Base-by-base conservation (phyloP, 805 yeast species). In the Teunomyces tritomae region DNA sequence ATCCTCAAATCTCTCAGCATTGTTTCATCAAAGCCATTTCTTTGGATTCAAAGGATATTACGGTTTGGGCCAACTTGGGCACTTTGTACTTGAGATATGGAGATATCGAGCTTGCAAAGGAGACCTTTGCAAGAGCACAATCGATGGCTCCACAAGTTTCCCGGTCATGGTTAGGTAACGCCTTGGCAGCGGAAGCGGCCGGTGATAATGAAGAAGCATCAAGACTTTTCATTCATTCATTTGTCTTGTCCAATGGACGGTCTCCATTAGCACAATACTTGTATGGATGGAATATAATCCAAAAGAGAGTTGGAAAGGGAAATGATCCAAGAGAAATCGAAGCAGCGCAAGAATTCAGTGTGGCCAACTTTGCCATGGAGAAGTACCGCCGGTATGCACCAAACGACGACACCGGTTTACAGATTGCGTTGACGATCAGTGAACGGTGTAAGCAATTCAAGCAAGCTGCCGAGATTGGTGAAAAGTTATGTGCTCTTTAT, bases 151-250 rank as follows among this genome's bases (percentile, higher is more conserved):
- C 99, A 2, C 86, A 83, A 45, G 77, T 76, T 44, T 73, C 87
- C 0, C 73, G 72, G 5, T 80, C 97, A 0, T 94, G 98, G 98
- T 62, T 87, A 28, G 97, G 96, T 1, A 83, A 84, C 57, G 97
- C 97, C 0, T 60, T 92, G 30, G 63, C 83, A 1, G 73, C 80
- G 0, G 77, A 79, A 47, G 78, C 74, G 0, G 55, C 60, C 9
- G 88, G 86, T 2, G 76, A 84, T 42, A 35, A 36, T 0, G 64
- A 62, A 1, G 73, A 70, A n/a, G 83, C 96, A 0, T 61, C 75
- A 4, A 71, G 76, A 10, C 63, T 87, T 43, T 84, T 84, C 57
- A 84, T 87, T 1, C 97, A 94, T 65, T 87, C 96, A 0, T 87
- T 78, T 55, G 77, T 83, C 9, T 68, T 92, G 43, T 82, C 97